Conservation (phyloP, 2,329 filamentous ascomycete species). For the Colletotrichum sp. region DNA sequence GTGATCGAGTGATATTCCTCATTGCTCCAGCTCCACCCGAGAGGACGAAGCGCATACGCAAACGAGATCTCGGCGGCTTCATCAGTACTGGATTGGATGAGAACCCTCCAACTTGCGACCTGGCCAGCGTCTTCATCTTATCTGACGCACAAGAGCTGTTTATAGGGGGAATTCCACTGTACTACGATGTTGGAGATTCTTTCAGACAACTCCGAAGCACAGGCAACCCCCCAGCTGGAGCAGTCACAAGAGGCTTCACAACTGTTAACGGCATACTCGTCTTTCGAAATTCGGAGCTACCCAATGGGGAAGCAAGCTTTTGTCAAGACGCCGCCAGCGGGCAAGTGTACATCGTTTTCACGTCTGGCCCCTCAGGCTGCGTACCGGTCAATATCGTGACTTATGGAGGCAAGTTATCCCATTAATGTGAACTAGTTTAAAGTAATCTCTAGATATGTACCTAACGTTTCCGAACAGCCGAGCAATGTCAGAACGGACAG, state of each 20-base stretch:
- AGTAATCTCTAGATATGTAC: not conserved
- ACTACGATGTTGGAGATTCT: not conserved
- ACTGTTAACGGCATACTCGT: not conserved
- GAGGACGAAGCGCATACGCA: not conserved
- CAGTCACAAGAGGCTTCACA: not conserved
- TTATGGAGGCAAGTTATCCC: not conserved
- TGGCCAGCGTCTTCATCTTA: not conserved
- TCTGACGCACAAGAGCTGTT: not conserved
- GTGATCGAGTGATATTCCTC: not conserved
- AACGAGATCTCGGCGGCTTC: not conserved
- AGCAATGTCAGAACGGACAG: not conserved
- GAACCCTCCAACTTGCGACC: not conserved
- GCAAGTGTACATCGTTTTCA: not conserved
- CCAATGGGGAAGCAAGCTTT: not conserved
- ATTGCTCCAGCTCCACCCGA: not conserved
- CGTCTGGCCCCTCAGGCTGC: not conserved
- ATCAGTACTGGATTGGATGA: not conserved
- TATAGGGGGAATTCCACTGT: not conserved
- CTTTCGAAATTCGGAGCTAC: not conserved
- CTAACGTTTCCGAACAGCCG: not conserved
- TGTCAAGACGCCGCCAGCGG: not conserved
- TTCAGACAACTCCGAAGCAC: not conserved
- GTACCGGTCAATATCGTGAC: not conserved
- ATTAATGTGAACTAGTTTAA: not conserved
- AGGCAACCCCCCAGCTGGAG: not conserved